Evolutionary conservation across 306 rosid species (phyloP).

Genomic region (Rubus idaeus): DNA sequence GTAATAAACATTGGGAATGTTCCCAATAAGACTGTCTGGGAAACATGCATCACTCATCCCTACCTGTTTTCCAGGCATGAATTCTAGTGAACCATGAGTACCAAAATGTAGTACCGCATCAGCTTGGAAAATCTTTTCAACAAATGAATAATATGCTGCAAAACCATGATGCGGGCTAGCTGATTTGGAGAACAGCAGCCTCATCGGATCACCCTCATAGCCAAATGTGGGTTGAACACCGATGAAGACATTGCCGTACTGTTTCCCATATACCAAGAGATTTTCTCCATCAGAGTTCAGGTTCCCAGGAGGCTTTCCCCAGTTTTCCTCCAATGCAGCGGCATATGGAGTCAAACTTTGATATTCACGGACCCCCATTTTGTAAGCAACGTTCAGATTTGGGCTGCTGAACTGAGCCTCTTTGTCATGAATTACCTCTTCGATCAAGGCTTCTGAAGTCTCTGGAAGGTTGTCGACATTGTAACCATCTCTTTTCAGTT

Average conservation of each 20-base stretch:
- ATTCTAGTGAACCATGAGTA: slow-evolving; percentile 96
- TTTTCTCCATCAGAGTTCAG: slow-evolving; percentile 96
- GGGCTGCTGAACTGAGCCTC: slow-evolving; percentile 99
- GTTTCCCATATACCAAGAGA: slow-evolving; percentile 88
- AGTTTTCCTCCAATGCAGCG: slow-evolving; percentile 80
- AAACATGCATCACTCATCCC: slow-evolving; percentile 98
- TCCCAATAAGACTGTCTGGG: slow-evolving; percentile 94
- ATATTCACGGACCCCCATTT: slow-evolving; percentile 88
- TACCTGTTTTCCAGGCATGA: slow-evolving; percentile 99
- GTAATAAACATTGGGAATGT: slow-evolving; percentile 89
- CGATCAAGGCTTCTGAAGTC: slow-evolving; percentile 88
- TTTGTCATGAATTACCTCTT: slow-evolving; percentile 89
- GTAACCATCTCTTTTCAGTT: slow-evolving; percentile 80
- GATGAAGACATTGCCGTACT: slow-evolving; percentile 85
- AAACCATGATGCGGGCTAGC: slow-evolving; percentile 99
- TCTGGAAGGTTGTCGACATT: slow-evolving; percentile 89
- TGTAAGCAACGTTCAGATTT: slow-evolving; percentile 83
- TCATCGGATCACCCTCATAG: slow-evolving; percentile 97
- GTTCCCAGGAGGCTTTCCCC: slow-evolving; percentile 99
- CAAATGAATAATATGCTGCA: slow-evolving; percentile 91
- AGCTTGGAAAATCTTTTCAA: slow-evolving; percentile 89
- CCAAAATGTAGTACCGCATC: slow-evolving; percentile 98
- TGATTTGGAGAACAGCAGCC: slow-evolving; percentile 95
- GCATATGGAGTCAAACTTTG: slow-evolving; percentile 81
- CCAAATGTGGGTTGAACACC: slow-evolving; percentile 99